Conservation (phyloP, 2,329 filamentous ascomycete species). For the Phaeomoniella chlamydospora region DNA sequence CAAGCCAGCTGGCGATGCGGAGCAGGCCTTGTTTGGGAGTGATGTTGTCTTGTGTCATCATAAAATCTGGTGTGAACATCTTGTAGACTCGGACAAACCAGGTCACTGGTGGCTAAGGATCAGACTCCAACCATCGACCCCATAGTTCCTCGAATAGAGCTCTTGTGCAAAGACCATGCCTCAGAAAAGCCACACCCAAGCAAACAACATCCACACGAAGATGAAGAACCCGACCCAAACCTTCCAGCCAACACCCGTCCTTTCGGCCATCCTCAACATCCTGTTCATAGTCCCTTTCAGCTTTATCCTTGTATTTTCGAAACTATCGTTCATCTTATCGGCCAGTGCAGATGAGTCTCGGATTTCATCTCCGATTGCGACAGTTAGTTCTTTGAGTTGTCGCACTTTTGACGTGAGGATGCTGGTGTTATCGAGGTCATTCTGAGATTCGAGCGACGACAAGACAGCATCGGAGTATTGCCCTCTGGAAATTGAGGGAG, state of each 20-base stretch:
- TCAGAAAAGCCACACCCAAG: constrained; percentile 84
- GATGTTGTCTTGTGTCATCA: no score
- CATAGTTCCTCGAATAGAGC: no score
- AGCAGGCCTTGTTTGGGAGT: no score
- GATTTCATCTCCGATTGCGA: constrained; percentile 91
- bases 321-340: constrained; percentile 91
- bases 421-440: constrained; percentile 66
- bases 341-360: constrained; percentile 75
- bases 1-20: no score
- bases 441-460: constrained; percentile 89
- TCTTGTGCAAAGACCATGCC: no score
- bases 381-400: constrained; percentile 51
- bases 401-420: constrained; percentile 11
- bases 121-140: no score
- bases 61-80: no score
- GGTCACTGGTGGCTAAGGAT: no score
- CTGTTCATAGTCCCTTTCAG: constrained; percentile 89
- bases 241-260: constrained; percentile 91
- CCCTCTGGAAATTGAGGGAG: constrained; percentile 46
- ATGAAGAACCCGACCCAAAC: constrained; percentile 85
- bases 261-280: constrained; percentile 91
- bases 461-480: constrained; percentile 89
- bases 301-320: constrained; percentile 69
- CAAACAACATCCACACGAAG: constrained; percentile 68
- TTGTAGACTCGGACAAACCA: no score